phyloP scores from a whole-genome alignment of 1,139 yeast genomes.

The Suhomyces yuchorum region DNA sequence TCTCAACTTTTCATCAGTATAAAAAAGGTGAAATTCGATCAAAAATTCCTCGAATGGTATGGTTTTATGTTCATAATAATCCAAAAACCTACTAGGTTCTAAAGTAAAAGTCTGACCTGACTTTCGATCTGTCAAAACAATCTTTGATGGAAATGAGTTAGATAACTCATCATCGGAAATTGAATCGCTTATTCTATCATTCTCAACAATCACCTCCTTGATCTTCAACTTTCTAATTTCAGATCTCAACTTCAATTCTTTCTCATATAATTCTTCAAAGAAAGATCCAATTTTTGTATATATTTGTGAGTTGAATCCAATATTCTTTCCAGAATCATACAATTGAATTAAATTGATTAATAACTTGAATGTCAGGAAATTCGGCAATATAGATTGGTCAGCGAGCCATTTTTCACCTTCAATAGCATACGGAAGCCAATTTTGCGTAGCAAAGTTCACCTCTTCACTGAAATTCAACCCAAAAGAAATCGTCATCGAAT shows the following conservation, averaged over 20 bases:
- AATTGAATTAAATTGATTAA: constrained; percentile 49
- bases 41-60: constrained; percentile 24
- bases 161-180: constrained; percentile 55
- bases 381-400: constrained; percentile 52
- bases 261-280: constrained; percentile 31
- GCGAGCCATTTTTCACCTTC: constrained; percentile 57
- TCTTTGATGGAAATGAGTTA: constrained; percentile 55
- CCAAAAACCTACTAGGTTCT: constrained; percentile 49
- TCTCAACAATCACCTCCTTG: constrained; percentile 36
- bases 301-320: constrained; percentile 33
- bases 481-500: constrained; percentile 50
- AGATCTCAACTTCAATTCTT: constrained; percentile 47
- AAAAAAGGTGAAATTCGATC: constrained; percentile 48
- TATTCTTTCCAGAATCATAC: constrained; percentile 35
- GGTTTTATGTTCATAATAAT: constrained; percentile 20
- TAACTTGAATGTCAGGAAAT: constrained; percentile 51
- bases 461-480: constrained; percentile 61
- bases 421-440: constrained; percentile 56
- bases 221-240: constrained; percentile 35
- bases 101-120: constrained; percentile 37
- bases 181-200: constrained; percentile 31
- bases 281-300: constrained; percentile 33
- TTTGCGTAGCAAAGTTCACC: constrained; percentile 55
- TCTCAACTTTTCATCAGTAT: constrained; percentile 55
- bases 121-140: constrained; percentile 38